Percentiles rank a stretch among this genome's conserved stretches.
These are phyloP conservation scores for Syzygium jambos DNA, from an alignment of 345 rosid species.

Conservation along the genomic window DNA sequence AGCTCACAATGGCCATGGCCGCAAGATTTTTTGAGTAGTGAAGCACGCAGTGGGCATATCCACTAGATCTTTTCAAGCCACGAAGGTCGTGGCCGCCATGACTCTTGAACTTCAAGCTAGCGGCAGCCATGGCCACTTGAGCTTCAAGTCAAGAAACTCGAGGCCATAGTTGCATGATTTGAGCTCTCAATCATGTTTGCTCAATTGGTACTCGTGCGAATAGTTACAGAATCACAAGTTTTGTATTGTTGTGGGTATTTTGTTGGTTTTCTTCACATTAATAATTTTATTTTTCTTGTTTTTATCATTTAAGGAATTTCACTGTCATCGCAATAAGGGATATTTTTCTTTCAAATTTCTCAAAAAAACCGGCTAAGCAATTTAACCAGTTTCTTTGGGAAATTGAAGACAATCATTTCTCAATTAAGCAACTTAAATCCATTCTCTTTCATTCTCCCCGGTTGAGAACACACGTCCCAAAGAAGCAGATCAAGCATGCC, in stretches of 20 bases:
- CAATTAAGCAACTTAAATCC: neutral
- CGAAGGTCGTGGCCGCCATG: neutral
- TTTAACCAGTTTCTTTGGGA: neutral
- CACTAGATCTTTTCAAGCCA: neutral
- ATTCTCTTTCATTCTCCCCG: neutral
- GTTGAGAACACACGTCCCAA: neutral
- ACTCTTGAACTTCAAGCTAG: neutral
- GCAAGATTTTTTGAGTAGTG: neutral
- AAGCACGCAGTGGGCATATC: neutral
- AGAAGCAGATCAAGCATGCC: neutral
- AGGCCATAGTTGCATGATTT: neutral
- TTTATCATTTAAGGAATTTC: neutral
- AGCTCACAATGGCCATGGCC: neutral
- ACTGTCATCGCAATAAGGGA: neutral
- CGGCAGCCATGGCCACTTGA: neutral
- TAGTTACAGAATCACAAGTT: neutral
- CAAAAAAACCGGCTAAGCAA: neutral
- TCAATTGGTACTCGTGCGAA: neutral
- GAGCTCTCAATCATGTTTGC: neutral
- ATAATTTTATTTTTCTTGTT: neutral
- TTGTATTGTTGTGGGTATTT: neutral
- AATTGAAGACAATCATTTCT: neutral
- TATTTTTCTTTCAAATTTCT: neutral
- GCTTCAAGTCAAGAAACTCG: neutral
- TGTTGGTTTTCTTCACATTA: neutral